Percentiles rank a stretch among this genome's conserved stretches.
These are phyloP conservation scores for Leccinum fuscescens DNA, from an alignment of 1,284 basidiomycete species.

Conservation along the genomic window DNA sequence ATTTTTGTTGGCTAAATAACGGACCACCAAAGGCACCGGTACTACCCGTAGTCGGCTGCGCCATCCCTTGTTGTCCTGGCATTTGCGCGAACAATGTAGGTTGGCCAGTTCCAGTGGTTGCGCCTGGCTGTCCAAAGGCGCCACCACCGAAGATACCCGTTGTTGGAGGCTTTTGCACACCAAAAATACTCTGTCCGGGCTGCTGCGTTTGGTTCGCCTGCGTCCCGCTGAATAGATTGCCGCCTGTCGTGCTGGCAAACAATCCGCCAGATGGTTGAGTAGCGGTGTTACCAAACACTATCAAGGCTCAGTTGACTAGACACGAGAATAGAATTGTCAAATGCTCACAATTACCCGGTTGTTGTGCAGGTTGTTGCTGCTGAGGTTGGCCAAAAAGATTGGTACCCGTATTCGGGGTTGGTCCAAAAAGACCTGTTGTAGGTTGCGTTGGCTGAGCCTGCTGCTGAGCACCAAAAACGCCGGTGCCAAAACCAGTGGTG, in stretches of 20 bases:
- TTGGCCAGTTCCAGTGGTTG: constrained; percentile 33
- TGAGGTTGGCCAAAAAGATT: constrained; percentile 43
- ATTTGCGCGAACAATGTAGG: constrained; percentile 44
- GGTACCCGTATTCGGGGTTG: constrained; percentile 19
- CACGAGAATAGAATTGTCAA: not conserved
- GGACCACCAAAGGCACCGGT: constrained; percentile 37
- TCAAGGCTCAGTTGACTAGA: constrained; percentile 9
- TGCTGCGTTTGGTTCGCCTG: constrained; percentile 37
- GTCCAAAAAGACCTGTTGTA: constrained; percentile 39
- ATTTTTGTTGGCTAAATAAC: constrained; percentile 44
- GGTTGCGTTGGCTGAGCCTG: constrained; percentile 34
- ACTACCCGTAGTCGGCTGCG: constrained; percentile 30
- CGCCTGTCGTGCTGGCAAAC: constrained; percentile 33
- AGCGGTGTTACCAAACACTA: constrained; percentile 28
- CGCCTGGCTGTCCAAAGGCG: constrained; percentile 36
- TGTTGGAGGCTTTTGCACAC: constrained; percentile 34
- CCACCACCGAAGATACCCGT: constrained; percentile 26
- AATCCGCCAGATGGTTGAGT: constrained; percentile 31
- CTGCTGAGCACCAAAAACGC: constrained; percentile 32
- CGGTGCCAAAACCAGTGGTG: constrained; percentile 26
- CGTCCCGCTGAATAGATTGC: constrained; percentile 48
- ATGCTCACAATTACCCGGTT: constrained; percentile 33
- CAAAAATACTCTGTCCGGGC: constrained; percentile 36
- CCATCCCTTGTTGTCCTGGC: constrained; percentile 35
- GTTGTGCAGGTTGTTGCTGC: constrained; percentile 35